Evolutionary conservation across 805 yeast genomes (phyloP), one percentile per base, ranked within the genome.

Genomic region (Monosporozyma siamensis): DNA sequence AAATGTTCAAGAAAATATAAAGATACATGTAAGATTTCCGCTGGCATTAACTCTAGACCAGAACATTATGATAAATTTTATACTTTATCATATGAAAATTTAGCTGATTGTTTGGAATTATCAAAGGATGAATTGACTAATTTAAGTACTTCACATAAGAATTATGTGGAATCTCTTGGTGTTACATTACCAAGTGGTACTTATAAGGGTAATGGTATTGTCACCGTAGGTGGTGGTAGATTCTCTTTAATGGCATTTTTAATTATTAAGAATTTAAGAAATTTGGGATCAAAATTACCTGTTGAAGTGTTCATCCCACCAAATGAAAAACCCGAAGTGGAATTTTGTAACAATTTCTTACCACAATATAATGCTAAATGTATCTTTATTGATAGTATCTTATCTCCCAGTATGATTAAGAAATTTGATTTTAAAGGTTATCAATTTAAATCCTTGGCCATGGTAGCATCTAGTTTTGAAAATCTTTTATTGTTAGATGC

Each of bases 141-240:
- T 42, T 40, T 61, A 23, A 42, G 34, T 14, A 34, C 44, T 14
- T 45, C 44, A 12, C 63, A 58, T 39, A 40, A 43, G 3, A 38
- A 40, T 3, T 59, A 47, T 38, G 53, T 51, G 10, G 47, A 47
- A 4, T 41, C 46, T 14, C 44, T 48, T 8, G 39, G 42, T 20
- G 39, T 45, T 14, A 41, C 44, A 12, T 40, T 53, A 39, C 61
- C 64, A 11, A 48, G 45, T 37, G 38, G 48, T 22, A 38, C 48
- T 20, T 53, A 85, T 80, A 8, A 69, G 15, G 60, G 58, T 2
- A 48, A 48, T 34, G 63, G 63, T 43, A 53, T 58, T 18, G 90
- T 75, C 22, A 78, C 70, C 53, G 88, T 84, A 23, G 94, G 90
- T 27, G 95, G 95, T 34, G 92, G 89, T 3, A 74, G 74, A 51